Conservation (phyloP, 2,329 filamentous ascomycete genomes). For the Zalaria sp. region DNA sequence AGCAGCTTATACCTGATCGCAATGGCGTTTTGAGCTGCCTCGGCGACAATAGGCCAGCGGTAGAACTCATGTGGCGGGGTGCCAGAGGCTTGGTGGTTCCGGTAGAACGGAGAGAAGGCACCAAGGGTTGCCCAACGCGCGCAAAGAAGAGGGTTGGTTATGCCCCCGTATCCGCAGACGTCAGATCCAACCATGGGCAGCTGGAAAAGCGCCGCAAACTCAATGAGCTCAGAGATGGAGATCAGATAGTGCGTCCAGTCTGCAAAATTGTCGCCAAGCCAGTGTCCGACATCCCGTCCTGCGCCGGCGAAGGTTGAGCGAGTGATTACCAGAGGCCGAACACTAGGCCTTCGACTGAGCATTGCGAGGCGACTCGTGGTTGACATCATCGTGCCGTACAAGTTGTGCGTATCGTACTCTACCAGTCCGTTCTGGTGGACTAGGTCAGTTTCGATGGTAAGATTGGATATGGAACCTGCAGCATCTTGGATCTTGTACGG, state of each 20-base stretch:
- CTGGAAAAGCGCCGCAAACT: conserved; percentile 33
- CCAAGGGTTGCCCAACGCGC: conserved; percentile 63
- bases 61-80: conserved; percentile 58
- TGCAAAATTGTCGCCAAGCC: conserved; percentile 41
- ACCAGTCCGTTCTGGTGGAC: conserved; percentile 52
- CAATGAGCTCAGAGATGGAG: conserved; percentile 27
- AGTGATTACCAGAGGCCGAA: conserved; percentile 59
- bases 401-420: conserved; percentile 65
- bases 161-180: conserved; percentile 60
- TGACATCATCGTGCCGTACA: conserved; percentile 68
- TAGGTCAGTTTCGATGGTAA: conserved; percentile 50
- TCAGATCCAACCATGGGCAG: conserved; percentile 41
- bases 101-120: conserved; percentile 63
- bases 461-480: conserved; percentile 28
- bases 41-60: conserved; percentile 47
- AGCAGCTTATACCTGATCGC: conserved; percentile 61
- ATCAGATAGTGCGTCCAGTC: conserved; percentile 30
- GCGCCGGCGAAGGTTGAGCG: conserved; percentile 64
- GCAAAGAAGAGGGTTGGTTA: conserved; percentile 55
- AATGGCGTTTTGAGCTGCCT: conserved; percentile 54
- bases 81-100: conserved; percentile 51
- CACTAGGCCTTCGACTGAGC: conserved; percentile 46
- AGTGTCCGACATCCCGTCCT: conserved; percentile 45
- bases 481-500: conserved; percentile 31
- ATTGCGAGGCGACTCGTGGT: conserved; percentile 50